Evolutionary conservation across 2,329 filamentous ascomycete species (phyloP).

Genomic region (Trichoderma aggressivum): DNA sequence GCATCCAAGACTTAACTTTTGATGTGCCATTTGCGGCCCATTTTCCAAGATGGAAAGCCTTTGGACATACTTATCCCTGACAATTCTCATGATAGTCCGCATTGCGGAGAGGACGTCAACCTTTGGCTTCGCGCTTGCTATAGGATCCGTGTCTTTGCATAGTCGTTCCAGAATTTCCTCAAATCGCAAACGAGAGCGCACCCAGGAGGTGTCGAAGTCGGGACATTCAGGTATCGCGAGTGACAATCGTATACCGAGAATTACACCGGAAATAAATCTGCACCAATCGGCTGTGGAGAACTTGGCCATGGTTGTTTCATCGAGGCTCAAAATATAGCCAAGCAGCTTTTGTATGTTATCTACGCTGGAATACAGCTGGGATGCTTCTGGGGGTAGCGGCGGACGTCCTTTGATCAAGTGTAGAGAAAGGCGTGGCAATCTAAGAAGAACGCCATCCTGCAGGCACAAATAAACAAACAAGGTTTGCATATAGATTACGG

Average conservation of each 20-base stretch:
- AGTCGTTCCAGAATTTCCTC: slow-evolving; percentile 38
- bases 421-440: slow-evolving; percentile 15
- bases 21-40: slow-evolving; percentile 24
- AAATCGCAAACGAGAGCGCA: slow-evolving; percentile 40
- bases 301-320: slow-evolving; percentile 31
- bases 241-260: slow-evolving; percentile 46
- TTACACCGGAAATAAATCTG: slow-evolving; percentile 39
- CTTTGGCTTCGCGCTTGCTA: slow-evolving; percentile 27
- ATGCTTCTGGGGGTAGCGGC: slow-evolving; percentile 20
- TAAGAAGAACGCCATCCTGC: slow-evolving; percentile 37
- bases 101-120: slow-evolving; percentile 46
- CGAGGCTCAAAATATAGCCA: slow-evolving; percentile 31
- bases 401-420: background rate
- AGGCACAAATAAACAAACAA: slow-evolving; percentile 40
- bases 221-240: slow-evolving; percentile 41
- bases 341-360: slow-evolving; percentile 32
- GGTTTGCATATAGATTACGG: slow-evolving; percentile 30
- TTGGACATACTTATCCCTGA: slow-evolving; percentile 45
- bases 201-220: slow-evolving; percentile 36
- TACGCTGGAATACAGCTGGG: slow-evolving; percentile 27
- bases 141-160: slow-evolving; percentile 25
- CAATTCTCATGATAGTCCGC: slow-evolving; percentile 43
- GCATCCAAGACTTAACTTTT: slow-evolving; percentile 33
- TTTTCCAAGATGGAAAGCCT: slow-evolving; percentile 23
- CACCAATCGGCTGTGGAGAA: slow-evolving; percentile 45